Percentiles rank a stretch among this genome's conserved stretches.
phyloP scores from a whole-genome alignment of 305 asterid species.

The Stenogyne calaminthoides region DNA sequence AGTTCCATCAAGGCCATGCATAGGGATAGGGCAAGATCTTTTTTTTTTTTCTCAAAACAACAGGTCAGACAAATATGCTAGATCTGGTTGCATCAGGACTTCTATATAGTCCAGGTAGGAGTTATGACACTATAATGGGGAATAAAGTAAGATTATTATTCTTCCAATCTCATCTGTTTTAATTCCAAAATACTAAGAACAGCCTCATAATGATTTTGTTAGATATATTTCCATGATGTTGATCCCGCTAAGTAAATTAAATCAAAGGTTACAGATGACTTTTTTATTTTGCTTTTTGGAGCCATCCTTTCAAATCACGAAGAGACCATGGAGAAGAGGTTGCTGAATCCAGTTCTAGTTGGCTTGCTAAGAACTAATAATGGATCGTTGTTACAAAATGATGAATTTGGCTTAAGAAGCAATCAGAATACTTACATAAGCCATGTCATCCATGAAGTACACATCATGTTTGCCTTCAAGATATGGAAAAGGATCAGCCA shows the following conservation, averaged over 20 bases:
- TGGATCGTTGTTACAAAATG: too few species aligned
- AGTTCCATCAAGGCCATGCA: neutral
- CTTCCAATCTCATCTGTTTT: slow-evolving; percentile 2
- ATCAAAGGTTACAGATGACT: neutral
- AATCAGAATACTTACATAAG: slow-evolving; percentile 63
- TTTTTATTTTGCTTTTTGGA: neutral
- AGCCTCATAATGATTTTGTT: neutral
- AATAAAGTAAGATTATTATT: neutral
- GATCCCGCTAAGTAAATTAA: neutral
- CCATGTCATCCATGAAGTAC: slow-evolving; percentile 95
- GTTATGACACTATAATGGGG: slow-evolving; percentile 6
- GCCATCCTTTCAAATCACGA: neutral
- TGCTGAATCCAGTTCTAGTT: neutral
- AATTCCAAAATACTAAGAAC: slow-evolving; percentile 4
- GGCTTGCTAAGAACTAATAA: neutral
- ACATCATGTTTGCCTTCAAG: slow-evolving; percentile 88
- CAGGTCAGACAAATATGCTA: slow-evolving; percentile 8
- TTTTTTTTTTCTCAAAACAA: slow-evolving; percentile 22
- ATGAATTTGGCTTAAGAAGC: slow-evolving; percentile 15
- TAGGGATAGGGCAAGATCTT: slow-evolving; percentile 15
- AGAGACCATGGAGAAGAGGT: neutral
- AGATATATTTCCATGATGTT: neutral
- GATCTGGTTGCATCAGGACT: slow-evolving; percentile 1
- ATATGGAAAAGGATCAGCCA: slow-evolving; percentile 94
- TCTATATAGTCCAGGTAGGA: slow-evolving; percentile 8